These are phyloP conservation scores for Royoungia palumana DNA, from an alignment of 768 basidiomycete species.

Conservation along the genomic window DNA sequence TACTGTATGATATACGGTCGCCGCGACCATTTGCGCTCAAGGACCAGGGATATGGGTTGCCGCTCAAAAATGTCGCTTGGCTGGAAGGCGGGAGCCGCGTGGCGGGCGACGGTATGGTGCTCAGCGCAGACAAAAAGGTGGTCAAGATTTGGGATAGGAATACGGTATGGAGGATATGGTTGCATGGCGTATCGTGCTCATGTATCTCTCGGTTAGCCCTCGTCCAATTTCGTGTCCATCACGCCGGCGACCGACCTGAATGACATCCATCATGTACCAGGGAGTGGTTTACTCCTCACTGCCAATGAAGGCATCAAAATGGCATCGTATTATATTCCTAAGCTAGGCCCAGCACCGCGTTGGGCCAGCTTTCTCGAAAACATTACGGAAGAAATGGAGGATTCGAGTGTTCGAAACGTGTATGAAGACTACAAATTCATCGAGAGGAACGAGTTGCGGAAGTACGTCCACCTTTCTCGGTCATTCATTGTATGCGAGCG, in stretches of 20 bases:
- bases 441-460: conserved; percentile 78
- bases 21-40: conserved; percentile 81
- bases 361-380: conserved; percentile 99
- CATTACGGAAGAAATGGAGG: conserved; percentile 98
- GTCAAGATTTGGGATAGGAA: conserved; percentile 95
- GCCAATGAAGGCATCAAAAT: conserved; percentile 98
- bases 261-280: conserved; percentile 85
- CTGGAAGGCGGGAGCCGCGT: conserved; percentile 81
- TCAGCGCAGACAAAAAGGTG: conserved; percentile 95
- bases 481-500: not conserved
- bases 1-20: conserved; percentile 92
- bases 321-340: conserved; percentile 92
- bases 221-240: conserved; percentile 85
- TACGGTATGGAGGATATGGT: conserved; percentile 47
- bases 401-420: conserved; percentile 68
- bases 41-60: conserved; percentile 95
- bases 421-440: conserved; percentile 99
- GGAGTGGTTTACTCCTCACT: conserved; percentile 84
- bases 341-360: conserved; percentile 91
- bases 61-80: conserved; percentile 84
- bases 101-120: conserved; percentile 83
- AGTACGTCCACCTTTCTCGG: conserved; percentile 47
- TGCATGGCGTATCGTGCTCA: conserved; percentile 1
- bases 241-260: conserved; percentile 89
- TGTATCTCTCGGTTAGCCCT: conserved; percentile 50